Conservation (phyloP, 208 protist species). For the Crithidia bombi region DNA sequence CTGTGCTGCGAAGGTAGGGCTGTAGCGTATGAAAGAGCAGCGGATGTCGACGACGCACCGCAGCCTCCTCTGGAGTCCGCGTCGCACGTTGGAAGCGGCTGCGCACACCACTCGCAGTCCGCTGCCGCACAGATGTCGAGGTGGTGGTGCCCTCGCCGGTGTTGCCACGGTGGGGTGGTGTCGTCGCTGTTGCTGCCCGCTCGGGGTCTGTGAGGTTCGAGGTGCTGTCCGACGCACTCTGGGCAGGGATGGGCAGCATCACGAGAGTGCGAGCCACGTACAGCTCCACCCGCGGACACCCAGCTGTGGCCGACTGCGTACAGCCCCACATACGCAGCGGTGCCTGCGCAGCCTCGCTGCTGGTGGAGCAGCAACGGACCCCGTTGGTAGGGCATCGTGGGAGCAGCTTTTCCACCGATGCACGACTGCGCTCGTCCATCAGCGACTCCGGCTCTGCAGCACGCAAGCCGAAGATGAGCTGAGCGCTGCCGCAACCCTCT, state of each 20-base stretch:
- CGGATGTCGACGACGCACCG: constrained; percentile 23
- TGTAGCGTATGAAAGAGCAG: constrained; percentile 19
- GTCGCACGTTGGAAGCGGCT: not conserved
- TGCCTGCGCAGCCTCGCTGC: too few relatives aligned
- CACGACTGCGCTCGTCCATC: not conserved
- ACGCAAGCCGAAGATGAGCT: constrained; percentile 19
- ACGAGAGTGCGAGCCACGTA: constrained; percentile 32
- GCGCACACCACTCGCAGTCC: not conserved
- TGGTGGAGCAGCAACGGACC: not conserved
- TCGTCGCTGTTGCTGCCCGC: not conserved
- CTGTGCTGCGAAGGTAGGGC: constrained; percentile 5
- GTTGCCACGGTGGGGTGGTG: not conserved
- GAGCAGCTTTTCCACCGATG: constrained; percentile 10
- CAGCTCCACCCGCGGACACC: constrained; percentile 23
- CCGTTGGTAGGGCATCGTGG: not conserved
- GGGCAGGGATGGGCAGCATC: constrained; percentile 35
- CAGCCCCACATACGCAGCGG: constrained; percentile 25
- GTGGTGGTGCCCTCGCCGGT: not conserved
- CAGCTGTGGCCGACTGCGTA: constrained; percentile 11
- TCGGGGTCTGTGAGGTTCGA: not conserved
- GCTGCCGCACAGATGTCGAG: not conserved
- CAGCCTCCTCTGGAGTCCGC: constrained; percentile 4
- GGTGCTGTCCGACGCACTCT: constrained; percentile 13
- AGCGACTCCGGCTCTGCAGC: constrained; percentile 9
- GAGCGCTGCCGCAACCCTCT: not conserved